These are phyloP conservation scores for Penicillium sp. DNA, from an alignment of 2,329 filamentous ascomycete genomes.

Conservation along the genomic window DNA sequence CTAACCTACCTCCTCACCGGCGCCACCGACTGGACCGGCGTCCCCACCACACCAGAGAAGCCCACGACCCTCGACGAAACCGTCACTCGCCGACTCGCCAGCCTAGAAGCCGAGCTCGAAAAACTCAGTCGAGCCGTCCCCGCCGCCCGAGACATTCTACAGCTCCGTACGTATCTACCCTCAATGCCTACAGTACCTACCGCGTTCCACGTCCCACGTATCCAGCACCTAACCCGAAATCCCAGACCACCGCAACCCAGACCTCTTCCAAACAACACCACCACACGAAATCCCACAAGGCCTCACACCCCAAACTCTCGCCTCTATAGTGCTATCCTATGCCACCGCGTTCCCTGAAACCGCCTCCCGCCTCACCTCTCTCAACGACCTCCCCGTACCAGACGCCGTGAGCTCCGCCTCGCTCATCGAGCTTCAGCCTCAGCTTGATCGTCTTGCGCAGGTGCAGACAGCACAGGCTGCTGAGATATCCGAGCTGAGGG, in stretches of 20 bases:
- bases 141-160: slow-evolving; percentile 44
- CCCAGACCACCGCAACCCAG: slow-evolving; percentile 43
- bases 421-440: slow-evolving; percentile 46
- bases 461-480: slow-evolving; percentile 42
- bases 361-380: slow-evolving; percentile 49
- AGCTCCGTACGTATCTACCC: slow-evolving; percentile 37
- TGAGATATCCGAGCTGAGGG: slow-evolving; percentile 43
- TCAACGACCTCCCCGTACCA: slow-evolving; percentile 50
- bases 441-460: slow-evolving; percentile 37
- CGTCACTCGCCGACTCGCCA: slow-evolving; percentile 40
- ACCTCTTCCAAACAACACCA: slow-evolving; percentile 41
- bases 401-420: slow-evolving; percentile 43
- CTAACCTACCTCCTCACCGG: slow-evolving; percentile 49
- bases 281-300: slow-evolving; percentile 36
- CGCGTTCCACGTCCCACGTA: background rate
- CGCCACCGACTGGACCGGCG: slow-evolving; percentile 42
- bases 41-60: slow-evolving; percentile 35
- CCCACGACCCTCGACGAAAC: slow-evolving; percentile 40
- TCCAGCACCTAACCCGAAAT: slow-evolving; percentile 6
- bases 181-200: background rate
- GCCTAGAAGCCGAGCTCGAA: slow-evolving; percentile 40
- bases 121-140: slow-evolving; percentile 40
- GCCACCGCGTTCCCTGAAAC: slow-evolving; percentile 50
- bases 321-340: slow-evolving; percentile 47
- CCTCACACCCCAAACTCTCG: slow-evolving; percentile 38